Evolutionary conservation across 1,284 basidiomycete species (phyloP), one percentile per base, ranked within the genome.

Genomic region (Sporisorium iseilematis-ciliati): DNA sequence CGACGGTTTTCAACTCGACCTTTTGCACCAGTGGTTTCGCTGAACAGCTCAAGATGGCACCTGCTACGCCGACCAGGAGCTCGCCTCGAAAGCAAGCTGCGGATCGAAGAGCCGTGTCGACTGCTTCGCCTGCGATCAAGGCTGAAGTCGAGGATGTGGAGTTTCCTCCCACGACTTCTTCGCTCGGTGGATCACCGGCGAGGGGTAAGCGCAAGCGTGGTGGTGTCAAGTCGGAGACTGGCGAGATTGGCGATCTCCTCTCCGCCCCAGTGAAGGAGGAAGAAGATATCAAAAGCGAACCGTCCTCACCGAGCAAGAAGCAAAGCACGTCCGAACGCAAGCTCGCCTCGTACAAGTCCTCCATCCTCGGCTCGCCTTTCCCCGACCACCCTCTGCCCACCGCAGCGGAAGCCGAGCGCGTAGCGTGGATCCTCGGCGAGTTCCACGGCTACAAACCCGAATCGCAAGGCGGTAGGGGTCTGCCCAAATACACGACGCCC

Each of bases 361-460:
- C 77, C 4, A 69, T 74, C 45, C 25, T 73, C 2, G 65, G 55
- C 0, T 66, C 69, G 0, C 80, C 80, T 14, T 82, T 81, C 20
- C 81, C 81, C 0, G 69, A 76, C 23, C 72, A 75, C 38, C 61
- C 68, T 0, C 49, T 71, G 7, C 81, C 81, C 4, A 82, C 78
- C 1, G 29, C 69, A 0, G 72, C 56, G 10, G 81, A 84, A 31
- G 78, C 80, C 11, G 68, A 78, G 26, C 40, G 58, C 12, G 82
- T 84, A 0, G 81, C 81, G 3, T 74, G 72, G 71, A 63, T 83
- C 14, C 62, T 84, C 4, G 79, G 72, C 26, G 65, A 73, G 11
- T 66, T 65, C 31, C 81, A 84, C 56, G 82, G 80, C 10, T 82
- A 81, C 75, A 69, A 58, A 54, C 58, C 57, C 20, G 69, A 67